Percentiles rank a stretch among this genome's conserved stretches.
phyloP scores from a whole-genome alignment of 1,139 yeast genomes.

The Nadsonia commutata region DNA sequence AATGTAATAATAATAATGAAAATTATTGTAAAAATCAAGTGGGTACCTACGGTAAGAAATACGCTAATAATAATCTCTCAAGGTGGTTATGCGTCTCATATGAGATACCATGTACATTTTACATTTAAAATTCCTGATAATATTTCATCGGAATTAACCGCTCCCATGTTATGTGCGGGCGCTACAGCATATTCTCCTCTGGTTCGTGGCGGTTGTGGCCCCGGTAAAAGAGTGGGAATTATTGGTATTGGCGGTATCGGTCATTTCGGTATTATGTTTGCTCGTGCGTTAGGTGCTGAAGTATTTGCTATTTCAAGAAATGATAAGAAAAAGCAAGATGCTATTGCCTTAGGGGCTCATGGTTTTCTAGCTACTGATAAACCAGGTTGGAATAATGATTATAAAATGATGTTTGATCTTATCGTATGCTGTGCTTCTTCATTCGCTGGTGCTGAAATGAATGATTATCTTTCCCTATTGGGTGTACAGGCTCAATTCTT shows the following conservation, averaged over 20 bases:
- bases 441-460: slow-evolving; percentile 49
- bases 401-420: slow-evolving; percentile 41
- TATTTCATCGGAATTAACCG: slow-evolving; percentile 48
- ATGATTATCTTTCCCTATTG: slow-evolving; percentile 37
- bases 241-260: slow-evolving; percentile 73
- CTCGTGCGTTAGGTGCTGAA: slow-evolving; percentile 58
- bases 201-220: slow-evolving; percentile 42
- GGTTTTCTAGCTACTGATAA: slow-evolving; percentile 43
- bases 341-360: slow-evolving; percentile 47
- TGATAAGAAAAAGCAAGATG: slow-evolving; percentile 40
- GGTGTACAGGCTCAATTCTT: not conserved
- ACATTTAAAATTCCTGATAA: slow-evolving; percentile 58
- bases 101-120: slow-evolving; percentile 26
- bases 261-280: slow-evolving; percentile 58
- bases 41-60: slow-evolving; percentile 64
- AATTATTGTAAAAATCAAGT: slow-evolving; percentile 65
- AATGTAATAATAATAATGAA: slow-evolving; percentile 53
- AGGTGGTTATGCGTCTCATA: slow-evolving; percentile 35
- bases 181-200: slow-evolving; percentile 65
- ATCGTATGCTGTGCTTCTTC: slow-evolving; percentile 49
- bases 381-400: slow-evolving; percentile 40
- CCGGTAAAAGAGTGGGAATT: slow-evolving; percentile 62
- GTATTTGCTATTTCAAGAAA: slow-evolving; percentile 62
- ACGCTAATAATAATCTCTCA: slow-evolving; percentile 78
- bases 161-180: slow-evolving; percentile 67